Conservation (phyloP, 495 filamentous ascomycete species). For the Penicillium lagena region DNA sequence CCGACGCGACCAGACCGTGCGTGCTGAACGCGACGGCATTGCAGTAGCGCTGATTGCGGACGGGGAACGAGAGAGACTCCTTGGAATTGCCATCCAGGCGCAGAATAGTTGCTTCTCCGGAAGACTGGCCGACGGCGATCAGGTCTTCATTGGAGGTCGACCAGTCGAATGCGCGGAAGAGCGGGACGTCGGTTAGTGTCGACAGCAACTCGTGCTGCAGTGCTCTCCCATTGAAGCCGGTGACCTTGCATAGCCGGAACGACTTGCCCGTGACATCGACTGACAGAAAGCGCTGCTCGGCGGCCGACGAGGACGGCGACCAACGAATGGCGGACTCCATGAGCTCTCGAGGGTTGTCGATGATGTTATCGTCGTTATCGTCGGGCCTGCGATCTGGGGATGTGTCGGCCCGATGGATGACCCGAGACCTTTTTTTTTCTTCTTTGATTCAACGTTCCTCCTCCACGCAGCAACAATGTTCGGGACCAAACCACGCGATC, state of each 20-base stretch:
- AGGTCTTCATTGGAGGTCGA: conserved; percentile 71
- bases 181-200: conserved; percentile 74
- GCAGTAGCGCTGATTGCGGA: conserved; percentile 81
- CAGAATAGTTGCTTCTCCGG: conserved; percentile 77
- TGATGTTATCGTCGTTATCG: conserved; percentile 13
- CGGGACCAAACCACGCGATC: conserved; percentile 5
- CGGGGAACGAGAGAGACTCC: conserved; percentile 61
- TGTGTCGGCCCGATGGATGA: conserved; percentile 18
- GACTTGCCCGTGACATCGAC: conserved; percentile 77
- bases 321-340: conserved; percentile 78
- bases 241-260: conserved; percentile 72
- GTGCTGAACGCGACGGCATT: conserved; percentile 88
- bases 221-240: conserved; percentile 46
- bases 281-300: conserved; percentile 66
- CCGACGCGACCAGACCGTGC: conserved; percentile 72
- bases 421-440: conserved; percentile 17
- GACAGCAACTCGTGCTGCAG: conserved; percentile 64
- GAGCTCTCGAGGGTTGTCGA: conserved; percentile 1
- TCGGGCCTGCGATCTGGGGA: conserved; percentile 14
- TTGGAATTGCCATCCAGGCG: conserved; percentile 62
- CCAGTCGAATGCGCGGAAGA: conserved; percentile 92
- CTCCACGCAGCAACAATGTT: too few species aligned
- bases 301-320: conserved; percentile 71
- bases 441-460: conserved; percentile 7
- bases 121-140: conserved; percentile 77